phyloP scores from a whole-genome alignment of 2,329 filamentous ascomycete genomes.

The Camptophora hylomeconis region DNA sequence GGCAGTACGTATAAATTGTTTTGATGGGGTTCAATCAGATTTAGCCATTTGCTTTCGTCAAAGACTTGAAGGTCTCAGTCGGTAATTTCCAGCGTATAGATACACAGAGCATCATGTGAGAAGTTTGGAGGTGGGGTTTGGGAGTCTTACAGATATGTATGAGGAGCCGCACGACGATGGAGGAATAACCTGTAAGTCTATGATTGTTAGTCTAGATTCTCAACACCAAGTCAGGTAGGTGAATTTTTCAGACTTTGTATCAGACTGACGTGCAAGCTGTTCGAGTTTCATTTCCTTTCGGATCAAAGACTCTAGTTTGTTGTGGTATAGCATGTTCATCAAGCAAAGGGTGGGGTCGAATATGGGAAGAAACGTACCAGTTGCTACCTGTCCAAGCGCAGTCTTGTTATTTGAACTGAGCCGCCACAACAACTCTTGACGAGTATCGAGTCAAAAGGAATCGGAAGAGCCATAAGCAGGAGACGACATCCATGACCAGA shows the following conservation, averaged over 20 bases:
- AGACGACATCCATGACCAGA: no score
- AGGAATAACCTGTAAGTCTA: no score
- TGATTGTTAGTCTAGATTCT: conserved; percentile 1
- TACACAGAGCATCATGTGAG: conserved; percentile 46
- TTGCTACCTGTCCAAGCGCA: no score
- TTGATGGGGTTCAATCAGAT: conserved; percentile 46
- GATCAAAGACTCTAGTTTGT: conserved; percentile 97
- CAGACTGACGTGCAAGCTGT: conserved; percentile 83
- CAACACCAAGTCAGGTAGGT: not conserved
- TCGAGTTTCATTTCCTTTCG: conserved; percentile 63
- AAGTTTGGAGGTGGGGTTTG: conserved; percentile 20
- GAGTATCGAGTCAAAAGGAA: no score
- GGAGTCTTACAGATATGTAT: no score
- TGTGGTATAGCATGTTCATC: conserved; percentile 18
- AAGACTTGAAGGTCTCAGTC: conserved; percentile 58
- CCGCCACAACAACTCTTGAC: not conserved
- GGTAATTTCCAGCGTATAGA: conserved; percentile 91
- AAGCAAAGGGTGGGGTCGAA: not conserved
- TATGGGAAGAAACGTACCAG: not conserved
- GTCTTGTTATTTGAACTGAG: conserved; percentile 1
- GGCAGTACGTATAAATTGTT: not conserved
- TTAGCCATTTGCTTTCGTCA: conserved; percentile 82
- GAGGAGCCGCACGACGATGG: no score
- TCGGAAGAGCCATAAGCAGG: no score
- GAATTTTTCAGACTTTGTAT: conserved; percentile 30